These are phyloP conservation scores for Globisporangium cylindrosporum DNA, from an alignment of 352 stramenopile species.

Conservation along the genomic window DNA sequence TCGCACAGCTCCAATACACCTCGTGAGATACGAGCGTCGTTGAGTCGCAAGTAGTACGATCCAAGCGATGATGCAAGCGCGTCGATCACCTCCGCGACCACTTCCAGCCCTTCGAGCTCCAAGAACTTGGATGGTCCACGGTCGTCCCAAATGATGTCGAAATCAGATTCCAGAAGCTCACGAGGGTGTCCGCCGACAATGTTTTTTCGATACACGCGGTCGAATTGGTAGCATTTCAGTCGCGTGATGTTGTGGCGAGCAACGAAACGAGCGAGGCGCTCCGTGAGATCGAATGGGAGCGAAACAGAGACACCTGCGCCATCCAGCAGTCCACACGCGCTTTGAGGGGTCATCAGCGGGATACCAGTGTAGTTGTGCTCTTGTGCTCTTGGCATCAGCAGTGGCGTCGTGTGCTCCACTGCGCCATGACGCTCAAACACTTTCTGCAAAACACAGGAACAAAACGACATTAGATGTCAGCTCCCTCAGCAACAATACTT, in stretches of 20 bases:
- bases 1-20: constrained; percentile 71
- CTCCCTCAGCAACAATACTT: neutral
- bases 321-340: constrained; percentile 67
- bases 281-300: constrained; percentile 81
- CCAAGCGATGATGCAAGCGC: constrained; percentile 54
- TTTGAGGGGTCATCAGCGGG: constrained; percentile 48
- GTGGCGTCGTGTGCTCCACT: constrained; percentile 69
- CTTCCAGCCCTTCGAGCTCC: constrained; percentile 73
- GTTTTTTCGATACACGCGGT: constrained; percentile 79
- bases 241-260: constrained; percentile 77
- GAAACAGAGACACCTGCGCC: constrained; percentile 75
- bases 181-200: constrained; percentile 71
- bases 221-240: constrained; percentile 85
- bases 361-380: constrained; percentile 74
- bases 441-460: constrained; percentile 33
- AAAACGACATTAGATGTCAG: neutral
- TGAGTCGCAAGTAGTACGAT: constrained; percentile 78
- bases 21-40: constrained; percentile 68
- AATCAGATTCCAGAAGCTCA: constrained; percentile 79
- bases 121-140: constrained; percentile 57
- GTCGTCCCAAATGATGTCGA: constrained; percentile 86
- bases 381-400: constrained; percentile 70
- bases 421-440: constrained; percentile 83
- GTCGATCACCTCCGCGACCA: constrained; percentile 75
- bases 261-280: constrained; percentile 78